phyloP scores from a whole-genome alignment of 352 stramenopile genomes.

The Phytophthora pseudosyringae region DNA sequence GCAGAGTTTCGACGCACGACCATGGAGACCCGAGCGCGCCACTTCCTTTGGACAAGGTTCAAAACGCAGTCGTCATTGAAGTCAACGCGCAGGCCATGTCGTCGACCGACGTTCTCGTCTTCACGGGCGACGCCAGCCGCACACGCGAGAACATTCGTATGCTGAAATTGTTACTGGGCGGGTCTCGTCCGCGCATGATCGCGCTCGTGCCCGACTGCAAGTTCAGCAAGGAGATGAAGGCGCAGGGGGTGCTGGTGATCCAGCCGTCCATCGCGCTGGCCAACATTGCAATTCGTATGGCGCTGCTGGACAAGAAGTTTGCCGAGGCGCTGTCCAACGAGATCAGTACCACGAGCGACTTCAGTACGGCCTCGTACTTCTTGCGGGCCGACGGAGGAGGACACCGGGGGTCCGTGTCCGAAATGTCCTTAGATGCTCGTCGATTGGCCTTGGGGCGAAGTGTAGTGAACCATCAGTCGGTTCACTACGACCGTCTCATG shows the following conservation, averaged over 20 bases:
- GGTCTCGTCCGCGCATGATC: slow-evolving; percentile 61
- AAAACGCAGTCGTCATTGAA: slow-evolving; percentile 63
- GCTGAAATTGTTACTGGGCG: slow-evolving; percentile 51
- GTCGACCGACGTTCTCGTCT: slow-evolving; percentile 62
- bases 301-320: slow-evolving; percentile 53
- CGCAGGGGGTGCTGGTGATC: slow-evolving; percentile 46
- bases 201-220: slow-evolving; percentile 56
- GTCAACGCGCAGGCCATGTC: slow-evolving; percentile 50
- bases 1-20: slow-evolving; percentile 2
- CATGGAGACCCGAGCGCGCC: slow-evolving; percentile 4
- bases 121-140: slow-evolving; percentile 56
- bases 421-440: slow-evolving; percentile 50
- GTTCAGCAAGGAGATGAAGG: slow-evolving; percentile 53
- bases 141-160: slow-evolving; percentile 58
- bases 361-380: slow-evolving; percentile 67
- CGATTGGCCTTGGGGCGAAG: slow-evolving; percentile 49
- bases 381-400: slow-evolving; percentile 41
- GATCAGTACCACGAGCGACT: slow-evolving; percentile 56
- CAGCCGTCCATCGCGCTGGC: slow-evolving; percentile 72
- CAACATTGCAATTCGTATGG: slow-evolving; percentile 72
- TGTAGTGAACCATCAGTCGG: slow-evolving; percentile 76
- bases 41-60: slow-evolving; percentile 50
- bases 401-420: slow-evolving; percentile 33
- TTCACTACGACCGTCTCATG: slow-evolving; percentile 58
- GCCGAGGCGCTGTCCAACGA: slow-evolving; percentile 49